phyloP scores from a whole-genome alignment of 108 stramenopile genomes.

The Conticribra guillardii region DNA sequence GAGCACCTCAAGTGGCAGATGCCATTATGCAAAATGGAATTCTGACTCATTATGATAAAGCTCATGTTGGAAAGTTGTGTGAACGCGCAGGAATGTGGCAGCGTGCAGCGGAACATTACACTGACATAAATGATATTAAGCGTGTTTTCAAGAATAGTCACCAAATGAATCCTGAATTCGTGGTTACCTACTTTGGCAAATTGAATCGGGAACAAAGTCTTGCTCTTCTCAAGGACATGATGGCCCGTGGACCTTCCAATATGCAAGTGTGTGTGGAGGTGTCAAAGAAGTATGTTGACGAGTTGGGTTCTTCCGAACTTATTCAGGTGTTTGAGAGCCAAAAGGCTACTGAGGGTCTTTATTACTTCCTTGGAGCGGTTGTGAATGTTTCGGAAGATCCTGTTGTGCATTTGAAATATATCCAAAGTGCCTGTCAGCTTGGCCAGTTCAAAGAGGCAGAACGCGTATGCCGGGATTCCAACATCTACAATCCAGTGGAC shows the following conservation, averaged over 20 bases:
- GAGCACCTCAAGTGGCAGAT: slow-evolving; percentile 99
- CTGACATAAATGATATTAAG: slow-evolving; percentile 98
- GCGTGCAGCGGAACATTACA: slow-evolving; percentile 99
- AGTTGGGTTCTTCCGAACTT: slow-evolving; percentile 94
- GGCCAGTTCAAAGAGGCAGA: slow-evolving; percentile 98
- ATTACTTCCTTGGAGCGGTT: slow-evolving; percentile 96
- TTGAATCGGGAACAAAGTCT: slow-evolving; percentile 94
- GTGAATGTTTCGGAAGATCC: slow-evolving; percentile 97
- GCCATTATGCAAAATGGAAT: slow-evolving; percentile 99
- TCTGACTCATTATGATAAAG: slow-evolving; percentile 96
- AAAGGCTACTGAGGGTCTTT: slow-evolving; percentile 96
- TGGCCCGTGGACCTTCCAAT: slow-evolving; percentile 92
- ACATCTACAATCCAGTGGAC: slow-evolving; percentile 97
- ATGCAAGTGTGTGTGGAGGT: slow-evolving; percentile 97
- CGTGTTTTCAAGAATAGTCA: slow-evolving; percentile 96
- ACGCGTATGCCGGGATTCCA: slow-evolving; percentile 99
- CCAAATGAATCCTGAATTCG: slow-evolving; percentile 96
- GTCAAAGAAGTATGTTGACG: slow-evolving; percentile 98
- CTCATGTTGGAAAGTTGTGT: slow-evolving; percentile 97
- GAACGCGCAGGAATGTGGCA: slow-evolving; percentile 98
- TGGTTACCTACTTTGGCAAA: slow-evolving; percentile 96
- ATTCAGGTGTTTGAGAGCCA: slow-evolving; percentile 96
- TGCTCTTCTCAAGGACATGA: slow-evolving; percentile 95
- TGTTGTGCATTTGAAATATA: slow-evolving; percentile 99
- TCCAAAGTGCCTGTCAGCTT: slow-evolving; percentile 94